Evolutionary conservation across 2,329 filamentous ascomycete genomes (phyloP).

Genomic region (Paracorniculantispora psalliotae): DNA sequence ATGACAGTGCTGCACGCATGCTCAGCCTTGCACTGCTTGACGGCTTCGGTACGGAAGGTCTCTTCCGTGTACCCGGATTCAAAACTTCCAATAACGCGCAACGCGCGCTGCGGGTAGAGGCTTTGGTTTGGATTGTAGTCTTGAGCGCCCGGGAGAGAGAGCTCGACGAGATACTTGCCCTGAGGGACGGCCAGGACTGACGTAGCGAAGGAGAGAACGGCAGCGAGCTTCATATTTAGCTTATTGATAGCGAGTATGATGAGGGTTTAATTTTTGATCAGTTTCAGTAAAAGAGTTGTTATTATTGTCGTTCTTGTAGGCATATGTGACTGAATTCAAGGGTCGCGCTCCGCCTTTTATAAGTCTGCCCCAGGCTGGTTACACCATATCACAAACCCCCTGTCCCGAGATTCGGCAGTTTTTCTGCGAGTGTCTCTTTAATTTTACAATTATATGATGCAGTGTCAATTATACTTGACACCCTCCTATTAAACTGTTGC

Average conservation of each 20-base stretch:
- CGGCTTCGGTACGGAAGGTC: constrained; percentile 5
- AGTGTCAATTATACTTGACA: background rate
- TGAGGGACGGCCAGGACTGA: background rate
- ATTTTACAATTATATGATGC: too few species aligned
- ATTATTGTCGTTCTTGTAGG: too few species aligned
- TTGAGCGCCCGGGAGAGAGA: constrained; percentile 5
- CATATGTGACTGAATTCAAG: background rate
- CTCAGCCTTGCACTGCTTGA: constrained; percentile 5
- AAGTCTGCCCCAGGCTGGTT: background rate
- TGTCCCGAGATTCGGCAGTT: too few species aligned
- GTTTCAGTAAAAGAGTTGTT: too few species aligned
- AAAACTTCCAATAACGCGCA: background rate
- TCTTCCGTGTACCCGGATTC: background rate
- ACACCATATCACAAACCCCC: too few species aligned
- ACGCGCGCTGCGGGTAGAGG: constrained; percentile 3
- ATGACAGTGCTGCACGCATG: constrained; percentile 9
- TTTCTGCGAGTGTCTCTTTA: too few species aligned
- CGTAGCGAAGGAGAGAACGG: background rate
- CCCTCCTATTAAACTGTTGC: too few species aligned
- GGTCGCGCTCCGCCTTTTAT: background rate
- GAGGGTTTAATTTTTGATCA: too few species aligned
- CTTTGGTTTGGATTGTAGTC: constrained; percentile 3
- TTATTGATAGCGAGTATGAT: too few species aligned
- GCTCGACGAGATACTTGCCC: background rate
- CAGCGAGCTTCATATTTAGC: background rate